A percentile compares a stretch with the other conserved stretches of the same genome.
phyloP scores from a whole-genome alignment of 2,329 filamentous ascomycete species.

The Paradendryphiella salina region DNA sequence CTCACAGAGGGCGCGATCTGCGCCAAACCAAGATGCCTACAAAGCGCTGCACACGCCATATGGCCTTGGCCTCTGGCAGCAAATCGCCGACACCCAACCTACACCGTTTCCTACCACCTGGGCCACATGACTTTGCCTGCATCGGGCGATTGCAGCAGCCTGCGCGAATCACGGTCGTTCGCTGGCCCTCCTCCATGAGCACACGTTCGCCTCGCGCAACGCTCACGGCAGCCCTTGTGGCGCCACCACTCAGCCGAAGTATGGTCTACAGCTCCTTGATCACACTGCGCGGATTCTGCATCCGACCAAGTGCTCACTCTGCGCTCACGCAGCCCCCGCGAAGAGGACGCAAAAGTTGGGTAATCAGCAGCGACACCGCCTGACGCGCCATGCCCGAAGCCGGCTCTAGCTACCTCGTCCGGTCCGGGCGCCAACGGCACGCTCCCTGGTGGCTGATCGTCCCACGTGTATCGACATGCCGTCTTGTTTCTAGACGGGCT shows the following conservation, averaged over 20 bases:
- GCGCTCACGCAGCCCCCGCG: conserved; percentile 8
- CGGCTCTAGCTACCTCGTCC: conserved; percentile 4
- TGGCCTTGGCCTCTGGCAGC: conserved; percentile 21
- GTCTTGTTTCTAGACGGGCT: conserved; percentile 10
- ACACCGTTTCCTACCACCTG: conserved; percentile 18
- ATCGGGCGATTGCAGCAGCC: conserved; percentile 15
- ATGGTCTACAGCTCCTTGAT: conserved; percentile 8
- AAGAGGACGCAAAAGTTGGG: background rate
- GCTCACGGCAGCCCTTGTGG: conserved; percentile 19
- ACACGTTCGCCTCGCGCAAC: conserved; percentile 23
- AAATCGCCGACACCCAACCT: conserved; percentile 20
- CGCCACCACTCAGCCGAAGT: conserved; percentile 3
- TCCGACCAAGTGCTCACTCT: conserved; percentile 1
- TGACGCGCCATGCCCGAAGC: background rate
- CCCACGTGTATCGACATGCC: conserved; percentile 19
- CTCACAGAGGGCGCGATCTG: conserved; percentile 23
- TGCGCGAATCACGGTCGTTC: conserved; percentile 18
- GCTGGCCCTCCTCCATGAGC: conserved; percentile 18
- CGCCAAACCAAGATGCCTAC: conserved; percentile 29
- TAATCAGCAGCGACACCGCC: too few species aligned
- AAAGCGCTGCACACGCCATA: conserved; percentile 15
- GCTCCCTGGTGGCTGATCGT: conserved; percentile 24
- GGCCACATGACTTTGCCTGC: conserved; percentile 25
- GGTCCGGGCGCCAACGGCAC: conserved; percentile 20
- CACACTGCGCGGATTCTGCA: background rate